Evolutionary conservation across 371 early-diverging fungal genomes (phyloP), one percentile per base, ranked within the genome.

Genomic region (Rhizopus microsporus): DNA sequence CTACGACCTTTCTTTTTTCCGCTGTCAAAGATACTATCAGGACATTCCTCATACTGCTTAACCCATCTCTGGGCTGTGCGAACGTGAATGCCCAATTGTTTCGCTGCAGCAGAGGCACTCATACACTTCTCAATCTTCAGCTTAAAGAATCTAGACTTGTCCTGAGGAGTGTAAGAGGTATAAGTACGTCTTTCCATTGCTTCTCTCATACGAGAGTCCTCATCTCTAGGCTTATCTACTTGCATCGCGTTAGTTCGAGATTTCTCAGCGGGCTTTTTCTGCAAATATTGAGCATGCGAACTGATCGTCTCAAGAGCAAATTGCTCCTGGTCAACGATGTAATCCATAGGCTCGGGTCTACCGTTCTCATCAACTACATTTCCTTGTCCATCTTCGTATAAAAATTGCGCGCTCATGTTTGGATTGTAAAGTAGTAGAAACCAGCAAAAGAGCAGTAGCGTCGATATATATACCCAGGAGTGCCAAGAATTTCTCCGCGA

Each of bases 331-430:
- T 60, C 65, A 46, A 51, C 58, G 38, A 65, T 60, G 40, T 54
- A 66, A 42, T 66, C 55, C 56, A 66, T 61, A 2, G 55, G 56
- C 46, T 66, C 59, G 43, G 55, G 55, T n/a, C n/a, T 5, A 30
- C 46, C 54, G 55, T 50, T 17, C 38, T 50, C 55, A 35, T 55
- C 23, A 17, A 62, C 43, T 15, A 57, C 54, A 56, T 53, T 53
- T 15, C 62, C 67, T 34, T 56, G 48, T 34, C 59, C 60, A 52
- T 62, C 56, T 67, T 59, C 62, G 62, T 37, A 59, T 37, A 66
- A 58, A 62, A 62, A 59, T 54, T n/a, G n/a, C n/a, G n/a, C n/a
- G n/a, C n/a, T n/a, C n/a, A n/a, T n/a, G n/a, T n/a, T n/a, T n/a
- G n/a, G n/a, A n/a, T n/a, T n/a, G n/a, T n/a, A n/a, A n/a, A n/a